A percentile compares a stretch with the other conserved stretches of the same genome.
Conservation (phyloP, 331 rosid species). For the Quercus lobata region DNA sequence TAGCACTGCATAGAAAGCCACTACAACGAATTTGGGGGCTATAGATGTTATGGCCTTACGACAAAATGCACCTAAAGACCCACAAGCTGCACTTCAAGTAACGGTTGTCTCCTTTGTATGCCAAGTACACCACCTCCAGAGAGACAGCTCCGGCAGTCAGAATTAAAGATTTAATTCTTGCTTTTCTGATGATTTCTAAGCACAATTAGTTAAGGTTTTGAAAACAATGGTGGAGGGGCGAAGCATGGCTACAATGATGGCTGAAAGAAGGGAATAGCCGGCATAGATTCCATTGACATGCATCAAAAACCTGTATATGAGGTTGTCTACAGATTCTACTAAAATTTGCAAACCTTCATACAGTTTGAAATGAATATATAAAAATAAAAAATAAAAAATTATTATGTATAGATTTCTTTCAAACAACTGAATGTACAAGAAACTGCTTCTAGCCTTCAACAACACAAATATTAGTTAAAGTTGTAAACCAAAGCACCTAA, state of each 20-base stretch:
- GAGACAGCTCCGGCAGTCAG: constrained; percentile 69
- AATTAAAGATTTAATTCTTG: constrained; percentile 35
- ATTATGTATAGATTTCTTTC: no score
- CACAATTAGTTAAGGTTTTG: background rate
- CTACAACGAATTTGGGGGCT: constrained; percentile 46
- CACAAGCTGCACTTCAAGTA: constrained; percentile 73
- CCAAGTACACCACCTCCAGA: constrained; percentile 63
- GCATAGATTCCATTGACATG: constrained; percentile 87
- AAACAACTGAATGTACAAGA: no score
- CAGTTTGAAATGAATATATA: no score
- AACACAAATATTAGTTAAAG: no score
- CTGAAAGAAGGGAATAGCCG: constrained; percentile 83
- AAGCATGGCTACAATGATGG: constrained; percentile 56
- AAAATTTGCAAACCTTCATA: no score
- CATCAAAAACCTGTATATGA: constrained; percentile 68
- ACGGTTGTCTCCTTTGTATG: constrained; percentile 58
- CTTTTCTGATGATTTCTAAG: background rate
- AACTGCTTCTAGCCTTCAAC: no score
- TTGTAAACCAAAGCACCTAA: no score
- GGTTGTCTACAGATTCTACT: no score
- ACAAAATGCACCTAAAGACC: constrained; percentile 60
- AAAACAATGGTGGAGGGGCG: constrained; percentile 34
- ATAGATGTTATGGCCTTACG: constrained; percentile 55
- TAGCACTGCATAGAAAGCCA: constrained; percentile 54
- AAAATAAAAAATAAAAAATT: no score